These are phyloP conservation scores for Pholiota microspora DNA, from an alignment of 768 basidiomycete species.

Conservation along the genomic window DNA sequence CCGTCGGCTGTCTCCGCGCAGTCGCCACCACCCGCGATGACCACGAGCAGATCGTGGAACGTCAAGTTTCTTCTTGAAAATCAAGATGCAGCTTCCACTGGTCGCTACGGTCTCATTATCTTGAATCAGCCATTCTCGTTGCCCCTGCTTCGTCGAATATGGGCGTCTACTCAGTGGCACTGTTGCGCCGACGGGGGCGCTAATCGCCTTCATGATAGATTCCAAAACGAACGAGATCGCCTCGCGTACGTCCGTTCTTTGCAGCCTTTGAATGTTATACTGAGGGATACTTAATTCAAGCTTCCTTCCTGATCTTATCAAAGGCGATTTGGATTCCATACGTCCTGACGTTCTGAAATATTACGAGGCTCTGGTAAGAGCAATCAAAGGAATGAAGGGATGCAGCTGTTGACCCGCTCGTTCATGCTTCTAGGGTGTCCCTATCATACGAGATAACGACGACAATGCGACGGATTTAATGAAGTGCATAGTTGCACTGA, in stretches of 20 bases:
- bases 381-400: not conserved
- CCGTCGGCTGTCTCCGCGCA: conserved; percentile 5
- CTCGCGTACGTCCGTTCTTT: conserved; percentile 12
- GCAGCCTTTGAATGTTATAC: no score
- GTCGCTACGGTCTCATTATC: conserved; percentile 66
- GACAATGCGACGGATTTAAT: conserved; percentile 92
- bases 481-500: conserved; percentile 78
- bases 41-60: conserved; percentile 32
- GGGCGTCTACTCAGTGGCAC: conserved; percentile 47
- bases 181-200: conserved; percentile 89
- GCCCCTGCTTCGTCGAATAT: conserved; percentile 61
- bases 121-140: conserved; percentile 86
- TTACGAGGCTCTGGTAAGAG: conserved; percentile 60
- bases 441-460: conserved; percentile 62
- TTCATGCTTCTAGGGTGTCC: conserved; percentile 56
- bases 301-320: conserved; percentile 82
- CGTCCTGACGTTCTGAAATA: conserved; percentile 68
- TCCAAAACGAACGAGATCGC: conserved; percentile 22
- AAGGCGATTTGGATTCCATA: conserved; percentile 92
- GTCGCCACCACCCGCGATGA: not conserved
- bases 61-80: conserved; percentile 36
- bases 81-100: conserved; percentile 6
- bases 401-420: not conserved
- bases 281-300: conserved; percentile 30
- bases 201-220: conserved; percentile 72